Base-by-base conservation (phyloP, 169 alveolate species). In the Plasmodium vivax region DNA sequence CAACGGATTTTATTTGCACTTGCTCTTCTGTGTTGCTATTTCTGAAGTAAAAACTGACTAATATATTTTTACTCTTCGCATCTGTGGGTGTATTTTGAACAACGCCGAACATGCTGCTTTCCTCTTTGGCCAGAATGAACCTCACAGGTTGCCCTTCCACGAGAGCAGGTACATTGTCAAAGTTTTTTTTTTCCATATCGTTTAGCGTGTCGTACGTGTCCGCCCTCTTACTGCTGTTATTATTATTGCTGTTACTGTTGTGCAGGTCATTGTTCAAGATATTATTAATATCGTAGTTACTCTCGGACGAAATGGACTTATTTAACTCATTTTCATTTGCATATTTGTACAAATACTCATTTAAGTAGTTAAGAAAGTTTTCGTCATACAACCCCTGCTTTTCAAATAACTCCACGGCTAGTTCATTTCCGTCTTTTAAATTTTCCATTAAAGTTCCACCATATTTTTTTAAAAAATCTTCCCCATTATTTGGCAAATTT, bases 391-490 rank as follows among this genome's bases (percentile, higher is more conserved):
- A 94, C 6, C 97, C 98, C 54, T 95, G 95, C 62, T 96, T 93
- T 81, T 98, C 97, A 85, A 96, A 97, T 56, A 97, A 95, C 73
- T 97, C 97, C 54, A 96, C 74, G 6, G 98, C 98, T 56, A 97
- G 83, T 34, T 96, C 96, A 92, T 96, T 96, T 10, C 98, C 98
- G 23, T 96, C 98, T 82, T 96, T 96, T 80, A 97, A 95, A 95
- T 97, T 97, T 68, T 96, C 98, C 94, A 95, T 74, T 43, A 97
- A 94, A 41, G 95, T 97, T 30, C 98, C 98, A 56, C 98, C 98
- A 93, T 93, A 97, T 56, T 90, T 85, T 83, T 95, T 93, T 79
- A 97, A 92, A 93, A 97, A 97, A 68, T 95, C 96, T 32, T 96
- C 98, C 6, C 98, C 98, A 45, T 93, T 91, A 30, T 95, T 82